Conservation (phyloP, 192 early-diverging fungal species). For the Backusella mclennaniae region DNA sequence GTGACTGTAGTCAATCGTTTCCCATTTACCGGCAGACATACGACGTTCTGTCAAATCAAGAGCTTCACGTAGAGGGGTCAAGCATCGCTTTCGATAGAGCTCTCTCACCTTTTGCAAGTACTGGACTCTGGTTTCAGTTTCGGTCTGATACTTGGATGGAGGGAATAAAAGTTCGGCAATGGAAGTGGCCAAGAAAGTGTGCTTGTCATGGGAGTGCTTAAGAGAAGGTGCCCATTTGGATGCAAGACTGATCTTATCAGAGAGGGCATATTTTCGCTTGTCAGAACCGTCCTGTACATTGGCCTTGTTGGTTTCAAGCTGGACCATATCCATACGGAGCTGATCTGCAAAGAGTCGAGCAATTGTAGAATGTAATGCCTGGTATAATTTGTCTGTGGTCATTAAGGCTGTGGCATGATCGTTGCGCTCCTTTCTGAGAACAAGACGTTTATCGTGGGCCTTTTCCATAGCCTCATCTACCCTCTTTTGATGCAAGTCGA, state of each 20-base stretch:
- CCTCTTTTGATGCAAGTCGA: neutral
- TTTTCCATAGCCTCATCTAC: neutral
- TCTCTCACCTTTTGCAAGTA: constrained; percentile 38
- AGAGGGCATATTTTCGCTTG: neutral
- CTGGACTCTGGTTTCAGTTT: constrained; percentile 19
- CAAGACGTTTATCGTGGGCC: constrained; percentile 11
- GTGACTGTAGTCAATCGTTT: constrained; percentile 40
- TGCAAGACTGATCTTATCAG: constrained; percentile 22
- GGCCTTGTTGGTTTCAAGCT: neutral
- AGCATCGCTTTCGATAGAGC: constrained; percentile 37
- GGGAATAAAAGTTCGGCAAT: constrained; percentile 42
- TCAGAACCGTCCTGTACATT: neutral
- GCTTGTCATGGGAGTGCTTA: constrained; percentile 32
- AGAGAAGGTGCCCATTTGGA: constrained; percentile 45
- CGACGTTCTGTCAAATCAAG: constrained; percentile 39
- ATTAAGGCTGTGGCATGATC: constrained; percentile 20
- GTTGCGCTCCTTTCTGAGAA: constrained; percentile 5
- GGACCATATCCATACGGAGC: constrained; percentile 15
- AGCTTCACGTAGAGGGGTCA: constrained; percentile 37
- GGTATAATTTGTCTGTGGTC: constrained; percentile 27
- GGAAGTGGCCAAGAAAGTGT: constrained; percentile 38
- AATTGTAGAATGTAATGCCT: constrained; percentile 35
- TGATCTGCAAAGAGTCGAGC: constrained; percentile 39
- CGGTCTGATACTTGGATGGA: neutral
- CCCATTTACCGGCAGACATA: constrained; percentile 42